Base-by-base conservation (phyloP, 306 rosid genomes). In the Pyrus bretschneideri region DNA sequence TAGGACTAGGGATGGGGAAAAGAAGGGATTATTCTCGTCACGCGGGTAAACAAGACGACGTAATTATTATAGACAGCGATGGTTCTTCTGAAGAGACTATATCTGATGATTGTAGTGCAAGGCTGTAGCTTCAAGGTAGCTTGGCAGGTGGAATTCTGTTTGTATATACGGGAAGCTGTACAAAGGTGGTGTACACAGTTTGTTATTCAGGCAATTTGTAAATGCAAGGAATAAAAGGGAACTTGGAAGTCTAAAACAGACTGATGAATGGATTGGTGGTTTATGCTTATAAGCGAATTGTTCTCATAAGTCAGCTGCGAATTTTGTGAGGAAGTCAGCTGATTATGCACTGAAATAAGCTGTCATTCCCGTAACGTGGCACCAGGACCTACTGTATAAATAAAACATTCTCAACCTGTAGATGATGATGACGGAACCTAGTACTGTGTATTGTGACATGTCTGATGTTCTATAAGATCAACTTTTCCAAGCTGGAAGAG, bases 31-130 rank as follows among this genome's bases (percentile, higher is more conserved):
- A 72, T 55, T 79, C 70, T 72, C 44, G 27, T 69, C 77, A 35
- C 44, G 45, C 4, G 1, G 76, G 21, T 38, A 84, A 79, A 66
- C 76, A 71, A 44, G 83, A 79, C 44, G 71, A 81, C 14, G 77
- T 86, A 80, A 86, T 90, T 54, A 49, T 88, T 22, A 81, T 88
- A n/a, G 87, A 86, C 51, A 83, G 89, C 52, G 92, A 86, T 55
- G 86, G 84, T 4, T 90, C 89, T 68, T 90, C 96, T n/a, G 91
- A 90, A 80, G 90, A 83, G 83, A 90, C 96, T 38, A 80, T 88
- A 85, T 90, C 91, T 13, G 96, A 86, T 79, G 89, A 86, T 57
- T 80, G 27, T 66, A 23, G 79, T 63, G 79, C 84, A 71, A 84
- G 82, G 85, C 70, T 74, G 49, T 84, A 84, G 83, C 40, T 46